Percentiles rank a stretch among this genome's conserved stretches.
These are phyloP conservation scores for Trifolium subterraneum DNA, from an alignment of 306 rosid species.

Conservation along the genomic window DNA sequence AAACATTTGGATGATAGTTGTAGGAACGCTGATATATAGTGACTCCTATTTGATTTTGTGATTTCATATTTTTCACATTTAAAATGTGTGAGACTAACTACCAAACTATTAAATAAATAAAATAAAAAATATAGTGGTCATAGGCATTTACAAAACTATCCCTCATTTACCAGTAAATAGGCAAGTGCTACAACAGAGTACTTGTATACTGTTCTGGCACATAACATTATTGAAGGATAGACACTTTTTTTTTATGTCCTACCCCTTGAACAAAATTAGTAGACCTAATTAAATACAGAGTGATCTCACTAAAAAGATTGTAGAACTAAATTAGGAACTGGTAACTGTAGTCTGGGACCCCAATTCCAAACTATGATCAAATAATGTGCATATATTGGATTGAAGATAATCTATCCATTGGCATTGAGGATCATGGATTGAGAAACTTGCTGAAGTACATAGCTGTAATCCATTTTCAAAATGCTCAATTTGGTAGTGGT, in stretches of 20 bases:
- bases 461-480: slow-evolving; percentile 59
- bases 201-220: background rate
- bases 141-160: slow-evolving; percentile 26
- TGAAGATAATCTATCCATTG: slow-evolving; percentile 10
- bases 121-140: background rate
- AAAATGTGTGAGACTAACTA: too few relatives aligned
- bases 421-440: background rate
- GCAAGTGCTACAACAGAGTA: background rate
- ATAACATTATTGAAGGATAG: background rate
- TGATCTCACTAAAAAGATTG: slow-evolving; percentile 37
- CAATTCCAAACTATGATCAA: slow-evolving; percentile 11
- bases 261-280: background rate
- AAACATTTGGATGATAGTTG: too few relatives aligned
- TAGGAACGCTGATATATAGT: too few relatives aligned
- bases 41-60: too few relatives aligned
- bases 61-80: too few relatives aligned
- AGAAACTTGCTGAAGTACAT: slow-evolving; percentile 16
- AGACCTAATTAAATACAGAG: background rate
- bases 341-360: slow-evolving; percentile 44
- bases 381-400: slow-evolving; percentile 19
- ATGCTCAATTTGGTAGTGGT: slow-evolving; percentile 48
- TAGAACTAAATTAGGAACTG: slow-evolving; percentile 31
- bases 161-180: slow-evolving; percentile 4
- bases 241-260: too few relatives aligned
- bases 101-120: too few relatives aligned